Base-by-base conservation (phyloP, 805 yeast species). In the Saccharomycopsis selenospora region DNA sequence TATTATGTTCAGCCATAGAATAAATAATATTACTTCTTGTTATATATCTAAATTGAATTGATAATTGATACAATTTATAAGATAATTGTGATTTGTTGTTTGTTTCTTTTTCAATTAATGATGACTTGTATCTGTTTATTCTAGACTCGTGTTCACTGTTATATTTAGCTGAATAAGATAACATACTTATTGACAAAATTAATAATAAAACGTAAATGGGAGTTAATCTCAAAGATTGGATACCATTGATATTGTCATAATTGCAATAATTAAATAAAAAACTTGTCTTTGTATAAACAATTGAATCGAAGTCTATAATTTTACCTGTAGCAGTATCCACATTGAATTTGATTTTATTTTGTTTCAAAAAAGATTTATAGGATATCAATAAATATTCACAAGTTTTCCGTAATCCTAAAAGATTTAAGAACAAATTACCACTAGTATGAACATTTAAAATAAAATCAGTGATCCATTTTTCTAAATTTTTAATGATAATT, bases 341-440 rank as follows among this genome's bases (percentile, higher is more conserved):
- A 6, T 20, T 10, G n/a, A 22, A 33, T 22, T 22, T 25, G 4
- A 36, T n/a, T 13, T 44, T 24, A 18, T 44, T 33, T 23, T 44
- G 26, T 10, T 30, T 23, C 11, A 45, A 25, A 41, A 49, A 52
- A 4, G 18, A 30, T 26, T 27, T 27, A 26, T 52, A 52, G 10
- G 22, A 20, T 11, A 20, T 24, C n/a, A 29, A 5, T 7, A 50
- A 22, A 17, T n/a, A 30, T 3, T 14, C 20, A 26, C 44, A 23
- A 4, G 50, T 47, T 27, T 44, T 42, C 11, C 51, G 26, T 17
- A 53, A 33, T 10, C 25, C n/a, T 6, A 28, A 23, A 17, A 45
- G 36, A 47, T 52, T 49, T 3, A 52, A 14, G 33, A 53, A 53
- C 10, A 50, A 40, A 26, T 53, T 53, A 7, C 55, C 55, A 13